Evolutionary conservation across 306 rosid species (phyloP), one percentile per base, ranked within the genome.

Genomic region (Alnus glutinosa): DNA sequence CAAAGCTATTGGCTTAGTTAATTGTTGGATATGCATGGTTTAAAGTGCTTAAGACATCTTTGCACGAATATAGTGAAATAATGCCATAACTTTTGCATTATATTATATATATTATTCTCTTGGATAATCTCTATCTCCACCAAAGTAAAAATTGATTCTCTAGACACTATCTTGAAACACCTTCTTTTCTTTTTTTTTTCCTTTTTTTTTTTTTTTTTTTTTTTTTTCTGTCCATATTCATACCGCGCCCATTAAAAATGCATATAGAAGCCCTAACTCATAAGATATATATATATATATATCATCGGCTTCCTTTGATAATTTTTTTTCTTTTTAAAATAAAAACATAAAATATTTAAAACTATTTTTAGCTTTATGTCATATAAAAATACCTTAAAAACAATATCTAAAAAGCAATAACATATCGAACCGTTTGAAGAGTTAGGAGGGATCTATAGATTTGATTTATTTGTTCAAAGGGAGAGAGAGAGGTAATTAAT

Each of bases 1-100:
- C 42, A 86, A 84, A 87, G 77, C 86, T 34, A 62, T 77, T 79
- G 81, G 61, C 82, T 79, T 0, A 79, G 70, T 46, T 80, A 63
- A 55, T 74, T 74, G 48, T 42, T 67, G 67, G 75, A 83, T 78
- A 55, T 84, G 81, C 85, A 8, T 82, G 81, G 74, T 70, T 78
- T 70, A 18, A 71, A 63, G 32, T 63, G 72, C 66, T 68, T 82
- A 49, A 37, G 51, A 44, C 57, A 70, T 76, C 55, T 77, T 85
- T 58, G 47, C 48, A 66, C 73, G 39, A 81, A 68, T 58, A 55
- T 66, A 19, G 18, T 18, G 4, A 51, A 80, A 70, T 80, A 55
- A 63, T 71, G 57, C 36, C 23, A 32, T n/a, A 16, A 58, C 51
- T 46, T 73, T 37, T 36, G 13, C 55, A 75, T 55, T 28, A 15